Conservation (phyloP, 139 green algal species). For the Closterium sp. region DNA sequence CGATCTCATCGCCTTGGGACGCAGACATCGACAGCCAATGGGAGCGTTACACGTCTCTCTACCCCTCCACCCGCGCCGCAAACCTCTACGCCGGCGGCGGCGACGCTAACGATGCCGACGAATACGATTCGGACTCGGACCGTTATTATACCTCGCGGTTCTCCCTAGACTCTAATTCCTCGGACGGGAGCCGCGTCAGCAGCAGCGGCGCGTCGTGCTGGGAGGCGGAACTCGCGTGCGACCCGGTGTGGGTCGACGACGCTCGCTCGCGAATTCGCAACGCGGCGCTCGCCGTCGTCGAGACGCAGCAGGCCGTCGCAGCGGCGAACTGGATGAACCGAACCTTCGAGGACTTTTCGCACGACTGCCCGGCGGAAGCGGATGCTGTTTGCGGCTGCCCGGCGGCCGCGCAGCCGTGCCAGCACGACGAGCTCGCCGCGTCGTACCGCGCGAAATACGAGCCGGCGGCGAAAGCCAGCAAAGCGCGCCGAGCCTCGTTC, state of each 20-base stretch:
- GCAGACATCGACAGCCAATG: background rate
- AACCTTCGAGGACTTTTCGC: background rate
- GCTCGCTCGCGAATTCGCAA: background rate
- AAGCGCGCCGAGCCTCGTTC: background rate
- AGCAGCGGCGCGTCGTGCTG: background rate
- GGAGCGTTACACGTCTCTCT: background rate
- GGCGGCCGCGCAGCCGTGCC: background rate
- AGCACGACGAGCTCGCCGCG: background rate
- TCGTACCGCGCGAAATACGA: background rate
- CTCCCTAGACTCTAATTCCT: background rate
- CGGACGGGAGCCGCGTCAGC: background rate
- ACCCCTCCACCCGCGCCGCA: background rate
- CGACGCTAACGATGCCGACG: background rate
- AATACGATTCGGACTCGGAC: background rate
- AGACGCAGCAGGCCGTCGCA: background rate
- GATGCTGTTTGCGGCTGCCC: background rate
- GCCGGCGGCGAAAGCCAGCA: too few species aligned
- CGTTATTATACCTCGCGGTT: background rate
- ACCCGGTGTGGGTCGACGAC: slow-evolving; percentile 4
- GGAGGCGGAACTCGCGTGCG: background rate
- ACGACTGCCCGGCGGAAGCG: background rate
- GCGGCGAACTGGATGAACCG: background rate
- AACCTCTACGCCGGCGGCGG: background rate
- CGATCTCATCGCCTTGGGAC: background rate
- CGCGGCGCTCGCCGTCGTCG: background rate